phyloP scores from a whole-genome alignment of 441 rosid genomes.

The Adansonia madagascariensis region DNA sequence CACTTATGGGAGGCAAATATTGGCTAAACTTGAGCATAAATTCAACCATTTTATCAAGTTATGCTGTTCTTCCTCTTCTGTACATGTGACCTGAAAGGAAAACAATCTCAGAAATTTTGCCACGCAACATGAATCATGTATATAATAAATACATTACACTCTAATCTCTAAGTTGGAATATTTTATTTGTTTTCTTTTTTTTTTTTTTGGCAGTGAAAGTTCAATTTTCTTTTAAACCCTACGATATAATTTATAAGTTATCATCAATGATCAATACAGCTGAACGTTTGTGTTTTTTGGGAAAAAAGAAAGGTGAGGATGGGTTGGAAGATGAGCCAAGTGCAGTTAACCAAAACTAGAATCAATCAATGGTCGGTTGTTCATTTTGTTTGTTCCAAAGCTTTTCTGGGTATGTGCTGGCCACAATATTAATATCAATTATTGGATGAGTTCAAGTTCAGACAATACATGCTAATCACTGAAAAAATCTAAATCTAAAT shows the following conservation, averaged over 20 bases:
- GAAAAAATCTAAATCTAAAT: constrained; percentile 8
- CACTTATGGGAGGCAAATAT: constrained; percentile 41
- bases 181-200: no score
- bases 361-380: neutral
- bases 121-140: no score
- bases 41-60: constrained; percentile 33
- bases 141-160: no score
- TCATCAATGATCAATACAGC: neutral
- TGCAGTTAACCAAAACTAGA: constrained; percentile 13
- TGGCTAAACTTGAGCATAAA: constrained; percentile 33
- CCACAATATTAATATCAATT: neutral
- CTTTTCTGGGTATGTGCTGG: constrained; percentile 2
- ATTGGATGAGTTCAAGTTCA: neutral
- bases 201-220: no score
- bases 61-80: constrained; percentile 28
- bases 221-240: neutral
- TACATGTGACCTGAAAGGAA: no score
- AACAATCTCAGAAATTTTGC: no score
- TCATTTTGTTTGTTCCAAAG: neutral
- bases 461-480: neutral
- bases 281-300: neutral
- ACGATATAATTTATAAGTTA: neutral
- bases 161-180: no score
- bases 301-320: neutral
- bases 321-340: neutral